Base-by-base conservation (phyloP, 225 moss, liverwort and hornwort species). In the Neckera pumila region DNA sequence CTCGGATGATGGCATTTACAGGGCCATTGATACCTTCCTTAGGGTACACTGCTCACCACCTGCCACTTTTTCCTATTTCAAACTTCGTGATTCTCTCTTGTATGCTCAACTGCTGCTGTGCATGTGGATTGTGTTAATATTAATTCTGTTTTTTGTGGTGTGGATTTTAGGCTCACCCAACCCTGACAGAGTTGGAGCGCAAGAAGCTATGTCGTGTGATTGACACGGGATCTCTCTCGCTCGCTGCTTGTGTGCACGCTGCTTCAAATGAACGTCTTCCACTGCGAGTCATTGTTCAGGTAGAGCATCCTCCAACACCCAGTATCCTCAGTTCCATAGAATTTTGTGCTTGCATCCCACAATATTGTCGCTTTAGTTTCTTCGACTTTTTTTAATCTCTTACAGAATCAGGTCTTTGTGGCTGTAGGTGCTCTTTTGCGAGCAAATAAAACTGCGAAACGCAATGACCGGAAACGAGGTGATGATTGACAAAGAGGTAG, bases 21-120 rank as follows among this genome's bases (percentile, higher is more conserved):
- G 95, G 92, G 95, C 97, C 34, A 94, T 98, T 38, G 98, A 98
- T 75, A 93, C 95, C 84, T 98, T 92, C 27, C 95, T 98, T 51
- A 95, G 93, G 93, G 98, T 97, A 91, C 25, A 36, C 38, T 77
- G 28, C 49, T 69, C 79, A 36, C 43, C 75, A 40, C 43, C 49
- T 57, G 62, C 26, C 61, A 72, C 63, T 64, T 82, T 38, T 47
- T 30, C 33, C 18, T 71, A 17, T 81, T 85, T 76, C 85, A 49
- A 60, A 53, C 72, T 80, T 82, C 8, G 40, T 84, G 57, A 54
- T 62, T 60, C 56, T 28, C 62, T 26, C 84, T 43, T 86, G 49
- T 49, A 80, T 43, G 21, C 67, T 54, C 42, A 61, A 80, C 40
- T 79, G 42, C 63, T 61, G 62, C 43, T 27, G 28, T n/a, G n/a